These are phyloP conservation scores for Wickerhamiella musiphila DNA, from an alignment of 805 yeast genomes.

Conservation along the genomic window DNA sequence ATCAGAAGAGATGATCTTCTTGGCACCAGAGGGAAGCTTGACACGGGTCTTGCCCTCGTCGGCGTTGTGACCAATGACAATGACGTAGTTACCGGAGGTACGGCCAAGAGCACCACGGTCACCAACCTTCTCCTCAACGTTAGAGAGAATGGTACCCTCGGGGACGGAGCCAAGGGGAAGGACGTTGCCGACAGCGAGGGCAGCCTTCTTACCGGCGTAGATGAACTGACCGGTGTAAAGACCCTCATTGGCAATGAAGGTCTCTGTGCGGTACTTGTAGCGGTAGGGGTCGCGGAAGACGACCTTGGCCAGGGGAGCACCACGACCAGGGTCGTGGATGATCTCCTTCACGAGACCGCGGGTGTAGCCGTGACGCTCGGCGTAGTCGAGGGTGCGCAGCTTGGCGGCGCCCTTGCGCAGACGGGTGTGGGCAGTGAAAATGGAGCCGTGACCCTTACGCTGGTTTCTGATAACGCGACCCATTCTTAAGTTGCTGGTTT, in stretches of 20 bases:
- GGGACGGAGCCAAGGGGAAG: conserved; percentile 94
- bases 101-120: conserved; percentile 99
- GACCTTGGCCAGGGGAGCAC: conserved; percentile 99
- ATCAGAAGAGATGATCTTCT: conserved; percentile 85
- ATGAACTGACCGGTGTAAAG: conserved; percentile 98
- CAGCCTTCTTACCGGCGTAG: conserved; percentile 98
- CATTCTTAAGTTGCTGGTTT: conserved; percentile 10
- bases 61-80: conserved; percentile 97
- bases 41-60: conserved; percentile 98
- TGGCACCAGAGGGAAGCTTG: conserved; percentile 98
- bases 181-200: conserved; percentile 84
- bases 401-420: conserved; percentile 99
- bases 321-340: conserved; percentile 99
- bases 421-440: conserved; percentile 99
- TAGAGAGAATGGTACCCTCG: conserved; percentile 97
- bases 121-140: conserved; percentile 97
- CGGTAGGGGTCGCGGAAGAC: conserved; percentile 99
- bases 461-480: conserved; percentile 91
- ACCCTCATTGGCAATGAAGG: conserved; percentile 98
- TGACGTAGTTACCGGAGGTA: conserved; percentile 99
- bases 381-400: conserved; percentile 96
- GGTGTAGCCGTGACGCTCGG: conserved; percentile 99
- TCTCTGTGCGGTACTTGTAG: conserved; percentile 95
- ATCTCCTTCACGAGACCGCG: conserved; percentile 98
- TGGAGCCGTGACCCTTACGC: conserved; percentile 98